phyloP scores from a whole-genome alignment of 208 protist genomes.

The Wallacemonas sp. region DNA sequence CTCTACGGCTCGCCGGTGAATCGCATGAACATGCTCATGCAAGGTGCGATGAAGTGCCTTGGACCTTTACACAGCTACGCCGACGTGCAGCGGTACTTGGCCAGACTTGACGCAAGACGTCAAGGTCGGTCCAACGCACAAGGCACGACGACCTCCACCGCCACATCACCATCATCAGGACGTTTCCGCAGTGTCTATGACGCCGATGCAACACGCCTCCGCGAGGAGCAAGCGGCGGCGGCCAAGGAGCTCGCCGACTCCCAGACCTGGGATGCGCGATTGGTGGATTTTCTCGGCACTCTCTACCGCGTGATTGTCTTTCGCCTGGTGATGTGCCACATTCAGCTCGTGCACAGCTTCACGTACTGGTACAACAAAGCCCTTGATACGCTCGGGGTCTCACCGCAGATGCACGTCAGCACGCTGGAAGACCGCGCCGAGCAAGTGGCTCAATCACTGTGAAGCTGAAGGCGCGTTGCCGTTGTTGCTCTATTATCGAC shows the following conservation, averaged over 20 bases:
- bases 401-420: constrained; percentile 18
- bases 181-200: constrained; percentile 50
- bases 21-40: constrained; percentile 77
- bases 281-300: constrained; percentile 15
- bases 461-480: background rate
- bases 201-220: constrained; percentile 23
- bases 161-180: background rate
- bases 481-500: no score
- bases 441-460: background rate
- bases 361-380: constrained; percentile 44
- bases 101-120: constrained; percentile 27
- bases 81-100: constrained; percentile 49
- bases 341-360: constrained; percentile 35
- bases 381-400: constrained; percentile 17
- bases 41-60: constrained; percentile 51
- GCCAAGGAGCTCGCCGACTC: constrained; percentile 29
- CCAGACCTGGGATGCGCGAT: background rate
- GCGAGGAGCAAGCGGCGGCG: constrained; percentile 36
- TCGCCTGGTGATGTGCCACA: constrained; percentile 31
- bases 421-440: constrained; percentile 49
- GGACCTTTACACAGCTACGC: constrained; percentile 63
- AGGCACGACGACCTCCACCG: background rate
- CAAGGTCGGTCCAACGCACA: constrained; percentile 1
- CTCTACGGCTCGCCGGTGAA: constrained; percentile 81
- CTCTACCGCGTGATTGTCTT: constrained; percentile 42